phyloP scores from a whole-genome alignment of 345 rosid species.

The Triadica sebifera region DNA sequence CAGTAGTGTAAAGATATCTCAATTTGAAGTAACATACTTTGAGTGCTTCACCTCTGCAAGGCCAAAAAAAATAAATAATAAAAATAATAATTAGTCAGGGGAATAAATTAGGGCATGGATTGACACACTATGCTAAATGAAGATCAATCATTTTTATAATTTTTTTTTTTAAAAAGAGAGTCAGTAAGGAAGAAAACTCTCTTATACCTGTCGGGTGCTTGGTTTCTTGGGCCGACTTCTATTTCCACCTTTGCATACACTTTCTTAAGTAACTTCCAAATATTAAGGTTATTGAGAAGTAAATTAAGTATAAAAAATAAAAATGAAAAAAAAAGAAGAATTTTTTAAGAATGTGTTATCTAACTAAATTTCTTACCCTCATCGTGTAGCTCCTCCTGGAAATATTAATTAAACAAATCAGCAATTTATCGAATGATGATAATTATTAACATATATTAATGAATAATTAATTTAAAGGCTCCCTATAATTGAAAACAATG shows the following conservation, averaged over 20 bases:
- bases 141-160: no score
- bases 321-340: background rate
- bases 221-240: background rate
- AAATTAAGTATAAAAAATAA: background rate
- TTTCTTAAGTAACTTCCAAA: conserved; percentile 25
- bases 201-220: conserved; percentile 5
- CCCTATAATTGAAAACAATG: no score
- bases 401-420: background rate
- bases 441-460: no score
- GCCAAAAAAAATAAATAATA: background rate
- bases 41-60: conserved; percentile 15
- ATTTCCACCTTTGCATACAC: background rate
- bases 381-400: conserved; percentile 27
- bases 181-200: background rate
- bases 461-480: no score
- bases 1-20: background rate
- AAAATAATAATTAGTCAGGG: background rate
- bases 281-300: background rate
- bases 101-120: no score
- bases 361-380: conserved; percentile 11
- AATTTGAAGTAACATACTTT: conserved; percentile 10
- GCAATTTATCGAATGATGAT: background rate
- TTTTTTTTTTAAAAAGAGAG: no score
- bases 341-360: background rate
- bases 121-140: no score